Evolutionary conservation across 805 yeast genomes (phyloP).

Genomic region (Cephaloascus albidus): DNA sequence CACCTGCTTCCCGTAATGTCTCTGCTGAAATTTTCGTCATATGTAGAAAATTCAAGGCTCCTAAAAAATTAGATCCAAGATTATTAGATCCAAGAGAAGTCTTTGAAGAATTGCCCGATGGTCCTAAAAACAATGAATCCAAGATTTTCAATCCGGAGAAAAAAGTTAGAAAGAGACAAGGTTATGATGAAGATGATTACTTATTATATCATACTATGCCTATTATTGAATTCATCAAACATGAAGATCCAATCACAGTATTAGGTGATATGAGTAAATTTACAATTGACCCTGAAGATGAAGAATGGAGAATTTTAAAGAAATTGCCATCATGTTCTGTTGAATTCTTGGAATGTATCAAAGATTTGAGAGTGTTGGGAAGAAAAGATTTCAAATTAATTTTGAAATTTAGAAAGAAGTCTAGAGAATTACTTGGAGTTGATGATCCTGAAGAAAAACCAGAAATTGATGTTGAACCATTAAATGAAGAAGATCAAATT

Average conservation of each 20-base stretch:
- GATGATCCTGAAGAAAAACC: conserved; percentile 42
- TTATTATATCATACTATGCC: conserved; percentile 60
- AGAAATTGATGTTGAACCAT: conserved; percentile 54
- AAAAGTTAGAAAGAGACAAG: conserved; percentile 84
- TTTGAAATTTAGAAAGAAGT: conserved; percentile 81
- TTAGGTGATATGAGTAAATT: conserved; percentile 69
- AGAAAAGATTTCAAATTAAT: conserved; percentile 84
- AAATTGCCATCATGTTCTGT: conserved; percentile 70
- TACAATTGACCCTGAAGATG: conserved; percentile 49
- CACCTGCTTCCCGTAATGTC: conserved; percentile 97
- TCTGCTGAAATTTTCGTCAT: conserved; percentile 99
- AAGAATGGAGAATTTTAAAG: conserved; percentile 63
- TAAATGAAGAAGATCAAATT: conserved; percentile 84
- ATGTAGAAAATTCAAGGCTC: conserved; percentile 93
- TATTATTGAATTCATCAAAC: conserved; percentile 70
- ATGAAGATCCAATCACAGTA: conserved; percentile 75
- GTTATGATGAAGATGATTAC: conserved; percentile 93
- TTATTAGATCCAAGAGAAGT: conserved; percentile 87
- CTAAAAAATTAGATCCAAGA: conserved; percentile 89
- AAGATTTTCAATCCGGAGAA: conserved; percentile 92
- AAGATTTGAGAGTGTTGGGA: conserved; percentile 90
- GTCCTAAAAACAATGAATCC: conserved; percentile 74
- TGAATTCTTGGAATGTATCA: conserved; percentile 75
- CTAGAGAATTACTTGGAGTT: conserved; percentile 68
- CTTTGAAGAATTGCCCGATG: conserved; percentile 81